Evolutionary conservation across 2,329 filamentous ascomycete species (phyloP), one percentile per base, ranked within the genome.

Genomic region (Fusarium sp.): DNA sequence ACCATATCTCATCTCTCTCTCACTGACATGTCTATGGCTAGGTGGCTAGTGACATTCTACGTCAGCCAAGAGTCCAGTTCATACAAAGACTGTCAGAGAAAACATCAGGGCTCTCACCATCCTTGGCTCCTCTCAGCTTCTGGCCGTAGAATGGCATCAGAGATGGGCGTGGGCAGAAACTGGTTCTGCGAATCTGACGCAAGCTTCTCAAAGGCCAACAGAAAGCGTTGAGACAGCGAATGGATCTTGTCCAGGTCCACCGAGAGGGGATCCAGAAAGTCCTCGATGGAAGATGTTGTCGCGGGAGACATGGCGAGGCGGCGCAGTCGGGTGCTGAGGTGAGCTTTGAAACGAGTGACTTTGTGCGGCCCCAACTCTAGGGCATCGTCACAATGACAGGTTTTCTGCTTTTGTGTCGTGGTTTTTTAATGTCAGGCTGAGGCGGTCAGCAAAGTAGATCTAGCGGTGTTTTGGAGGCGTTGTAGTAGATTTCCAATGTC

Each of bases 11-110:
- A 38, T 22, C n/a, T 40, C 51, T 7, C 49, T 31, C 29, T 33
- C 12, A 76, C 88, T 87, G 82, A 92, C 91, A 90, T 91, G 82
- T 90, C 92, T 82, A 91, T 91, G 66, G 86, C 91, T 72, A 88
- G 86, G 81, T 89, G 87, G 71, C 89, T 91, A 75, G 24, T 58
- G 51, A 49, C 24, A 55, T 11, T 40, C 57, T 51, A 24, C 29
- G 65, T 77, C 58, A 78, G 73, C 60, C n/a, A 22, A 58, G 12
- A 12, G 22, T 38, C 24, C 17, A 10, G 27, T 61, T 22, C 11
- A 27, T 20, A 22, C 17, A 56, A n/a, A 24, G 22, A 49, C 9
- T 27, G 22, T 16, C 44, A 27, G 42, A 46, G 35, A 31, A 29
- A 38, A 55, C 20, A 51, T 8, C 6, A 33, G n/a, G n/a, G 82